Evolutionary conservation across 192 early-diverging fungal genomes (phyloP).

Genomic region (Linnemannia schmuckeri): DNA sequence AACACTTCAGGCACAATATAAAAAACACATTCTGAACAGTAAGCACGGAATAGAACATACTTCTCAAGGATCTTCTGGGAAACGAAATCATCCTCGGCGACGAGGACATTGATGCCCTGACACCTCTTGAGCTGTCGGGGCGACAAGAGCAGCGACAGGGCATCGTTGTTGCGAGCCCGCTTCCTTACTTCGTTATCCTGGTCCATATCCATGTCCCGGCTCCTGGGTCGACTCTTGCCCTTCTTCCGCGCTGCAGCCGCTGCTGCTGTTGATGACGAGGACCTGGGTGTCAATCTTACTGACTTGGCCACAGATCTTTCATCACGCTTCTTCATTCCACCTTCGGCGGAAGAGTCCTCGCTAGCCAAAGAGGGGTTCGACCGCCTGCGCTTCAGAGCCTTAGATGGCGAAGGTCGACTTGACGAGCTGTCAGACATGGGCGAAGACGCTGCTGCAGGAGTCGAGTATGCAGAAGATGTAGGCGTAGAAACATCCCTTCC

Average conservation of each 20-base stretch:
- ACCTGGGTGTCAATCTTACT: background rate
- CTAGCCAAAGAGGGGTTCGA: background rate
- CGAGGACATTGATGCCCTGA: slow-evolving; percentile 41
- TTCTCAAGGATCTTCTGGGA: slow-evolving; percentile 56
- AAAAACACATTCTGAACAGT: no score
- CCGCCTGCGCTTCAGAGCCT: slow-evolving; percentile 10
- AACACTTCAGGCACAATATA: background rate
- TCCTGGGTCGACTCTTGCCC: background rate
- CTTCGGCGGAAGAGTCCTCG: background rate
- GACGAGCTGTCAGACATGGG: background rate
- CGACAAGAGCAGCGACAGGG: slow-evolving; percentile 36
- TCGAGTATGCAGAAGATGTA: background rate
- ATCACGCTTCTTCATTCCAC: background rate
- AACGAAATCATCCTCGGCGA: slow-evolving; percentile 52
- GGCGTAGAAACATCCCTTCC: background rate
- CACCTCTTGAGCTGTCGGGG: slow-evolving; percentile 31
- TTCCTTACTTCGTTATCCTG: slow-evolving; percentile 4
- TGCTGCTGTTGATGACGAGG: background rate
- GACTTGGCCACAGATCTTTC: background rate
- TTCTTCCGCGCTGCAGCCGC: background rate
- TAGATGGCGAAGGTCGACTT: background rate
- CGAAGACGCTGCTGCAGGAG: background rate
- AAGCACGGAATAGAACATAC: slow-evolving; percentile 12
- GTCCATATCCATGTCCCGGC: background rate
- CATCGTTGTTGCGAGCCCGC: slow-evolving; percentile 50